phyloP scores from a whole-genome alignment of 352 stramenopile species.

The Globisporangium nodosum region DNA sequence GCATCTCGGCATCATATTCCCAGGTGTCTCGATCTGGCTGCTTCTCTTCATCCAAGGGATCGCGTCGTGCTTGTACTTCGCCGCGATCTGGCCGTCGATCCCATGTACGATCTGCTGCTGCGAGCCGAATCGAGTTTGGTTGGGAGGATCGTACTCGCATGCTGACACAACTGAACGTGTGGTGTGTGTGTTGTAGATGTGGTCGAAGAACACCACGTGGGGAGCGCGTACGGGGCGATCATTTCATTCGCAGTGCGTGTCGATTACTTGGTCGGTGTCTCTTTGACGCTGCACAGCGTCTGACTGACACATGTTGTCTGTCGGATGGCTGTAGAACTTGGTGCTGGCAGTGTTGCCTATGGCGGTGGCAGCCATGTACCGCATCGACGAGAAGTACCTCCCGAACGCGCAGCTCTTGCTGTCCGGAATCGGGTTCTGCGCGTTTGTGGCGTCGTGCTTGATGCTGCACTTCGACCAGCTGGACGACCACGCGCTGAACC shows the following conservation, averaged over 20 bases:
- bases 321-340: conserved; percentile 26
- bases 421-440: conserved; percentile 13
- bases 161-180: background rate
- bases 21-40: conserved; percentile 34
- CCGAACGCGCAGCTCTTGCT: conserved; percentile 34
- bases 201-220: conserved; percentile 61
- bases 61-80: conserved; percentile 74
- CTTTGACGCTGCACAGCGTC: background rate
- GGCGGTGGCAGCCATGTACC: conserved; percentile 30
- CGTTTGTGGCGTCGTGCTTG: conserved; percentile 18
- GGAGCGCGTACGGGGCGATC: conserved; percentile 79
- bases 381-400: conserved; percentile 29
- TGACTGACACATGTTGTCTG: background rate
- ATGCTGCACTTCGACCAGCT: conserved; percentile 20
- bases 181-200: conserved; percentile 29
- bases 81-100: conserved; percentile 82
- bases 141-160: background rate
- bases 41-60: conserved; percentile 74
- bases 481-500: conserved; percentile 23
- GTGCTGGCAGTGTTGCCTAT: conserved; percentile 34
- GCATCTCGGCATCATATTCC: conserved; percentile 58
- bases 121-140: background rate
- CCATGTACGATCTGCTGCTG: conserved; percentile 24
- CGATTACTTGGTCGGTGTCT: background rate
- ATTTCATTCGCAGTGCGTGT: conserved; percentile 45